Evolutionary conservation across 352 stramenopile species (phyloP), one percentile per base, ranked within the genome.

Genomic region (Phytophthora cactorum): DNA sequence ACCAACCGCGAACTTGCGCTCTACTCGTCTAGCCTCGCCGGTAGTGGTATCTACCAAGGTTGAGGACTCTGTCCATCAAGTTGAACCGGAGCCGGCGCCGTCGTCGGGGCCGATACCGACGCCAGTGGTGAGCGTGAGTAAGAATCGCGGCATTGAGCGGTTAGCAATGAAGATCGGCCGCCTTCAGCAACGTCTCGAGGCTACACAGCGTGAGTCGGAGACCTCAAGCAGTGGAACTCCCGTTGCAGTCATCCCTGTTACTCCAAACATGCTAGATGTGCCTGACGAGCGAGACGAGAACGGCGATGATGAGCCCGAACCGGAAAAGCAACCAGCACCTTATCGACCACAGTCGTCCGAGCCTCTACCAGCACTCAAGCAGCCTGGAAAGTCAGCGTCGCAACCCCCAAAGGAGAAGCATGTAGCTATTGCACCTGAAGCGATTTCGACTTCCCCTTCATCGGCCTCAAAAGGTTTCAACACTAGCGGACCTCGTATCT

Each of bases 131-230:
- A 71, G 45, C 11, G 63, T 79, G 15, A 78, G 72, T 52, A 82
- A 77, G 43, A 69, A 67, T 31, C 79, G 66, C 45, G 73, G 79
- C 2, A 86, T 84, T 43, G 62, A 84, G 29, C 69, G 79, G 9
- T 68, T 86, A 29, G 66, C 77, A 4, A 70, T 73, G 34, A 86
- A 86, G 51, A 88, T 86, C 36, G 77, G 71, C 5, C 77, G 75
- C 17, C 70, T 85, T 12, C 72, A 86, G 34, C 66, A 82, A 53
- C 79, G 79, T 2, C 69, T 86, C 14, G 66, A 86, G 51, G 66
- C 68, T 45, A 68, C 74, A 25, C 68, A 73, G 52, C 63, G 67
- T 49, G 59, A 70, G 10, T 59, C 60, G 1, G 60, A 73, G 28
- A n/a, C 39, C 27, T 59, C 39, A 5, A 66, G 53, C 17, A 70